Base-by-base conservation (phyloP, 1,139 yeast species). In the Protomyces macrosporus region DNA sequence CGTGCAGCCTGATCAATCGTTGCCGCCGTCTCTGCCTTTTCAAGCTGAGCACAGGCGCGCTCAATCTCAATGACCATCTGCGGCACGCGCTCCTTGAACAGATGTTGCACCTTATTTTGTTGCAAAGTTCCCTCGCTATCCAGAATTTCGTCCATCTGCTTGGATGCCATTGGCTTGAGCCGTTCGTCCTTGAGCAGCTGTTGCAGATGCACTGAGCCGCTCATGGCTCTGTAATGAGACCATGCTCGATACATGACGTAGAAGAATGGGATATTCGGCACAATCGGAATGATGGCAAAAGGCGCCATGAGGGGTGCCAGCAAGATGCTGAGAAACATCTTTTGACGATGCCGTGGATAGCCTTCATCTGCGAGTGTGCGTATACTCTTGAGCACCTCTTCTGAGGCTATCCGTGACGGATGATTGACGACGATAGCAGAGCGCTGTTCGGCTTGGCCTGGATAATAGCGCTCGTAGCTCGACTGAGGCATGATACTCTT, bases 241-340 rank as follows among this genome's bases (percentile, higher is more conserved):
- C 86, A 88, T 16, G 85, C 77, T 68, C 95, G 77, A 72, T 86
- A 88, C 1, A 86, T 78, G 45, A 88, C 74, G 70, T 87, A 88
- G 70, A 88, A 85, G 0, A 93, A 91, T 0, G 95, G 95, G 9
- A 88, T 82, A 69, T 88, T 88, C 16, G 95, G 95, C 1, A 87
- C 73, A n/a, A 87, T 76, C 0, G 95, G 95, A 0, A 88, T 72
- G 52, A 87, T 70, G 0, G 85, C 86, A 66, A 87, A 74, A 1
- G 95, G 95, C 5, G 86, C 70, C 0, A 88, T 80, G 39, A 87
- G 67, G 2, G 95, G 95, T 3, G 87, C 71, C 4, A 53, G 45
- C 10, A 63, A 16, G 54, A 60, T 35, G 48, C 58, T 60, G 52
- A 40, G 53, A n/a, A 51, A 51, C 53, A 58, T 37, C 53, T 58